Evolutionary conservation across 2,329 filamentous ascomycete genomes (phyloP).

Genomic region (Aspergillus ochraceoroseus): DNA sequence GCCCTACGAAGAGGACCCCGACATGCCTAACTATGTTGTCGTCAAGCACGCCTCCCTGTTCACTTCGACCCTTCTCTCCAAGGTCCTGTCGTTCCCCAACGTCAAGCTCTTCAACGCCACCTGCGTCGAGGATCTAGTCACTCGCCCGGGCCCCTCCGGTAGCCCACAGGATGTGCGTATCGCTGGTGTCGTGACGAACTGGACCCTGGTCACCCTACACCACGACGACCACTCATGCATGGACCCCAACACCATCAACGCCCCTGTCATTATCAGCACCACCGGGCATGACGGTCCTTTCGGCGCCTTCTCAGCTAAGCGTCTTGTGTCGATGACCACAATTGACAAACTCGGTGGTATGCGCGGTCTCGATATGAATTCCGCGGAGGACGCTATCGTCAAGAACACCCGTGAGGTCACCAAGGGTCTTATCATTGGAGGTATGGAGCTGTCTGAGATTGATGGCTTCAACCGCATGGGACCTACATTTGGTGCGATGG

Average conservation of each 20-base stretch:
- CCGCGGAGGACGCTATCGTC: constrained; percentile 87
- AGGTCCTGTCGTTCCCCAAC: constrained; percentile 79
- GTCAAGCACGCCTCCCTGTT: constrained; percentile 93
- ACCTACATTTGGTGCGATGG: constrained; percentile 86
- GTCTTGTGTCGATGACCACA: constrained; percentile 80
- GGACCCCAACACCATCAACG: constrained; percentile 97
- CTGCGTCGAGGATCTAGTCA: constrained; percentile 86
- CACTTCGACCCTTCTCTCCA: constrained; percentile 78
- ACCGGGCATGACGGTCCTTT: constrained; percentile 90
- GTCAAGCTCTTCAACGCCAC: constrained; percentile 97
- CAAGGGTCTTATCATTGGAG: constrained; percentile 83
- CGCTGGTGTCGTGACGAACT: constrained; percentile 90
- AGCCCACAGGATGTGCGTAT: constrained; percentile 59
- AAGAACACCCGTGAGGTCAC: constrained; percentile 85
- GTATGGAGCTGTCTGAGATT: constrained; percentile 88
- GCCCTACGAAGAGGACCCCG: constrained; percentile 80
- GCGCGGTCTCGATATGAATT: constrained; percentile 89
- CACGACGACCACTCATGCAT: constrained; percentile 90
- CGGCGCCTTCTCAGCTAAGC: constrained; percentile 85
- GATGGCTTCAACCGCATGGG: constrained; percentile 91
- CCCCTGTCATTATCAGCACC: constrained; percentile 79
- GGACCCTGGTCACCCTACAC: constrained; percentile 84
- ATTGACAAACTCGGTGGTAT: constrained; percentile 83
- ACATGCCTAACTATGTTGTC: constrained; percentile 81
- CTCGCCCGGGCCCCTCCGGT: constrained; percentile 56